Base-by-base conservation (phyloP, 176 grass and related monocot species). In the Pharus latifolius region DNA sequence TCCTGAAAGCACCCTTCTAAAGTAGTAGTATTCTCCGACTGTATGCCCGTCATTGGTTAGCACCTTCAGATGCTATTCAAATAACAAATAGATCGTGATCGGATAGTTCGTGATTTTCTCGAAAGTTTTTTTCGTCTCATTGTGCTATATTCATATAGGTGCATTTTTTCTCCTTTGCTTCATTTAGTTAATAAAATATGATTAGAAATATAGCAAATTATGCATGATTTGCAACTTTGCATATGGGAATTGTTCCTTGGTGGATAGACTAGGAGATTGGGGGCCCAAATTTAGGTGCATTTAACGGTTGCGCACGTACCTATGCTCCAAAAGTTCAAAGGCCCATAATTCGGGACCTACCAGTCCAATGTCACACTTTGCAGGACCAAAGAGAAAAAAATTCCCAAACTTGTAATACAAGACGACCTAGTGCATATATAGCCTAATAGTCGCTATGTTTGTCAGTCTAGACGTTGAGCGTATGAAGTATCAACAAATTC, bases 1-100 rank as follows among this genome's bases (percentile, higher is more conserved):
- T 86, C 7, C 57, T 76, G 77, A 81, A 76, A 86, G 77, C 83
- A 63, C 56, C 77, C 60, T 75, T 69, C 83, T 63, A 85, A 70
- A 70, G 27, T 74, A 81, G 18, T 18, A 70, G 25, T 48, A 35
- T 24, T 72, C 24, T 26, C n/a, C n/a, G n/a, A n/a, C n/a, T n/a
- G n/a, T n/a, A n/a, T n/a, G n/a, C n/a, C n/a, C n/a, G n/a, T n/a
- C n/a, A n/a, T n/a, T n/a, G n/a, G n/a, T n/a, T n/a, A n/a, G n/a
- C n/a, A n/a, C n/a, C n/a, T n/a, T n/a, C n/a, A n/a, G n/a, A n/a
- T n/a, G n/a, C n/a, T n/a, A n/a, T n/a, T n/a, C n/a, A n/a, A n/a
- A n/a, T n/a, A n/a, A n/a, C n/a, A n/a, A n/a, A n/a, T n/a, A n/a
- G n/a, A n/a, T n/a, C n/a, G n/a, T n/a, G n/a, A n/a, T n/a, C n/a